Base-by-base conservation (phyloP, 73 alveolate species). In the Stentor coeruleus region DNA sequence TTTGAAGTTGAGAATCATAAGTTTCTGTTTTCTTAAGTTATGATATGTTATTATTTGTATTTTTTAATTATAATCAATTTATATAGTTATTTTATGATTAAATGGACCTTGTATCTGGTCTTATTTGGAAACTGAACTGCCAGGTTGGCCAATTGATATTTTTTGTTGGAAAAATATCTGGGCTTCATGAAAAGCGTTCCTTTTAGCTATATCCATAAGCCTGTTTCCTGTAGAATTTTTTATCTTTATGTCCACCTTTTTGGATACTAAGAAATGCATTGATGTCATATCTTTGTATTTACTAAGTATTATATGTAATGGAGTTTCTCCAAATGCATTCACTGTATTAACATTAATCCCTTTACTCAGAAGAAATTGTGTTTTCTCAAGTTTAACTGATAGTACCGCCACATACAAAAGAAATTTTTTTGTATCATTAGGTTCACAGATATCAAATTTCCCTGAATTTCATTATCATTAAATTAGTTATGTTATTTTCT, bases 161-260 rank as follows among this genome's bases (percentile, higher is more conserved):
- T 66, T 20, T 15, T 66, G 36, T 11, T 20, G 37, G 33, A 66
- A 66, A 2, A 20, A 66, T 11, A 66, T 26, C 14, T 20, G 15
- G 11, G 79, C 79, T 26, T 66, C 79, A 66, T 26, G 79, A 66
- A 66, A 66, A 0, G 49, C 79, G 33, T 2, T 66, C 3, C 79
- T 20, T 31, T 66, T 20, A 26, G 79, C 79, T 0, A 66, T 33
- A 66, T 20, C n/a, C 41, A 20, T 20, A 14, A 40, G 42, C 26
- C 49, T 28, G 1, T 66, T 40, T 1, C 79, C 79, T 33, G 33
- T 66, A 66, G 79, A 20, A 31, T 66, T 66, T 28, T 28, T 1
- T 66, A 66, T 66, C 33, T 31, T 31, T 33, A 31, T 11, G 33
- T 66, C 79, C n/a, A 40, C 79, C 0, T 40, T 40, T 66, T 66